Evolutionary conservation across 1,284 basidiomycete species (phyloP), one percentile per base, ranked within the genome.

Genomic region (Puccinia polysora): DNA sequence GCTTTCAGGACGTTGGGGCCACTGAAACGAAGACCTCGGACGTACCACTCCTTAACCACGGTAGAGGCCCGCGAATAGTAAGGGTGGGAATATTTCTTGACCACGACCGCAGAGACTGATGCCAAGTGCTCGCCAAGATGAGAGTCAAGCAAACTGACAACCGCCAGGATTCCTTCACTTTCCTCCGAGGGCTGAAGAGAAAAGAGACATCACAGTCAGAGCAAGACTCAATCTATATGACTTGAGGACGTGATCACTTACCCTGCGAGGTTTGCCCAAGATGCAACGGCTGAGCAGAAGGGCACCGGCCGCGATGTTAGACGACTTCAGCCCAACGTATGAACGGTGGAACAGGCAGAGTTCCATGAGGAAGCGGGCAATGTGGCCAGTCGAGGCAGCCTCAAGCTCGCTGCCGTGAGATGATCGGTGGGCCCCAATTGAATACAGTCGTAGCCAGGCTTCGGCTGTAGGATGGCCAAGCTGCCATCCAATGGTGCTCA

Each of bases 381-480:
- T 87, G 79, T 95, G 89, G 78, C 95, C 91, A 4, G 94, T 90
- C 80, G 89, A 90, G 2, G 56, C 55, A 12, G 55, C 49, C 36
- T 58, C 55, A 58, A 69, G 32, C 30, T 69, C 67, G 20, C 36
- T 34, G n/a, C 10, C 14, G 28, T 56, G 28, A 36, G 38, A 20
- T 74, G 74, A 47, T 12, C 64, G 64, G 43, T 65, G 64, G 7
- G 64, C 64, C 28, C 79, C 78, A 64, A 81, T 80, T 77, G 81
- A 82, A 34, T 80, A 77, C 47, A 84, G 82, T 68, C 96, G 86
- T 34, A 99, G 85, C 96, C 96, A 98, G 18, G 91, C 89, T 81
- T 98, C 96, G 10, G 94, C 91, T 1, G 96, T 97, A 3, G 96
- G 95, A 79, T 97, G 94, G n/a, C 95, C 96, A 62, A 97, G 84